These are phyloP conservation scores for Vitis amurensis DNA, from an alignment of 164 flowering plant species.

Conservation along the genomic window DNA sequence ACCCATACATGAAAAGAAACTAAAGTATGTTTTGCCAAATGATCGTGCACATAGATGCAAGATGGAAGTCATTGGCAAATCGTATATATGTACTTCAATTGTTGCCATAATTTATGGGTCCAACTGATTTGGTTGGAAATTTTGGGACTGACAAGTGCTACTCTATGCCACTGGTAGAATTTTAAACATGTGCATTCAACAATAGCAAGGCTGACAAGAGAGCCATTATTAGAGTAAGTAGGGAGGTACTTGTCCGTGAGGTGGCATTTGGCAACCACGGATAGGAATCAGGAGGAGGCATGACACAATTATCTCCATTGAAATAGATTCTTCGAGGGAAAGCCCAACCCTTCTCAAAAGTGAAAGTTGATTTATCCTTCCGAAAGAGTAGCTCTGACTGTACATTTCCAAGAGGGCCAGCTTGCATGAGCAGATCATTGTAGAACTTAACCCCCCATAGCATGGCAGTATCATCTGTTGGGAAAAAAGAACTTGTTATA, in stretches of 20 bases:
- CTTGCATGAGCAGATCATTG: constrained; percentile 57
- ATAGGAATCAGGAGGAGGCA: constrained; percentile 61
- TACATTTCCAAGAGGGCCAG: constrained; percentile 59
- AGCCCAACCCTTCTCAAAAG: constrained; percentile 64
- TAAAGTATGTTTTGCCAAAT: no score
- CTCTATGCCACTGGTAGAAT: background rate
- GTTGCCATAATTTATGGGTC: background rate
- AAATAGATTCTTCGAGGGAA: constrained; percentile 60
- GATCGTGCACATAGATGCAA: no score
- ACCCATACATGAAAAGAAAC: background rate
- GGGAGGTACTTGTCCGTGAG: constrained; percentile 12
- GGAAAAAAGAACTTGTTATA: background rate
- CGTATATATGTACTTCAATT: no score
- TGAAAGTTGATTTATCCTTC: constrained; percentile 48
- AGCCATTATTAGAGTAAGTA: constrained; percentile 10
- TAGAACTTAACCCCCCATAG: constrained; percentile 58
- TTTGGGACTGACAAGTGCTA: background rate
- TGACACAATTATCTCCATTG: constrained; percentile 65
- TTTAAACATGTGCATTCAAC: constrained; percentile 17
- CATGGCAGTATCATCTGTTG: constrained; percentile 62
- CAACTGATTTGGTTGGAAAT: background rate
- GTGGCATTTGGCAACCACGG: constrained; percentile 53
- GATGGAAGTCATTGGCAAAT: no score
- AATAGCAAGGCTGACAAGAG: constrained; percentile 16
- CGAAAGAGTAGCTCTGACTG: constrained; percentile 57